Base-by-base conservation (phyloP, 345 rosid species). In the Firmiana major region DNA sequence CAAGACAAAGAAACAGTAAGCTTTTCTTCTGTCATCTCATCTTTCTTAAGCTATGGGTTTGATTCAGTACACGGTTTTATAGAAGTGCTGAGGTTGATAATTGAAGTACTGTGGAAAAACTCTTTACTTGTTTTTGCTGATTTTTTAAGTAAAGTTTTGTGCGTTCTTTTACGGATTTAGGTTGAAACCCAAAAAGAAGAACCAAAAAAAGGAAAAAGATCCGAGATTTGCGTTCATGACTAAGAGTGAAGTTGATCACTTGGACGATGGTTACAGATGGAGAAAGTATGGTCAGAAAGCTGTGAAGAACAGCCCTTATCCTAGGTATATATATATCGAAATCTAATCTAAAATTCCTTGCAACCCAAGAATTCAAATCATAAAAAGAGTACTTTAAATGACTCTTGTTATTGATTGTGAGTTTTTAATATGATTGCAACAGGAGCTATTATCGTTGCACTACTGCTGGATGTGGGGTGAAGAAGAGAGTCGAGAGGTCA, bases 401-500 rank as follows among this genome's bases (percentile, higher is more conserved):
- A 40, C 42, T 40, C 6, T 40, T 40, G 7, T 40, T 40, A 40
- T 40, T 40, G 10, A 45, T 4, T 48, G 53, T 48, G 73, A n/a
- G 40, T 46, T 59, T 65, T 45, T 19, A 21, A 48, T 42, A 73
- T 57, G 77, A 75, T 43, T 74, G 70, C 58, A 16, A 73, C 89
- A 97, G 99, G 88, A 97, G 98, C 86, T 97, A 97, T 55, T 94
- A 97, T 67, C 97, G 99, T 78, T 97, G 99, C 98, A 94, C 99
- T 36, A 94, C 78, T 36, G 87, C 88, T 1, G 97, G 90, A 58
- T 97, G 99, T 19, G 98, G 97, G 2, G 98, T 97, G 86, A 97
- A 97, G 95, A 97, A 97, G 88, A 85, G 97, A 79, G 99, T 97
- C 26, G 99, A 97, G 92, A 87, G 99, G 86, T 92, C 97, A n/a